Evolutionary conservation across 495 filamentous ascomycete species (phyloP), one percentile per base, ranked within the genome.

Genomic region (Hypoxylon lienhwacheense): DNA sequence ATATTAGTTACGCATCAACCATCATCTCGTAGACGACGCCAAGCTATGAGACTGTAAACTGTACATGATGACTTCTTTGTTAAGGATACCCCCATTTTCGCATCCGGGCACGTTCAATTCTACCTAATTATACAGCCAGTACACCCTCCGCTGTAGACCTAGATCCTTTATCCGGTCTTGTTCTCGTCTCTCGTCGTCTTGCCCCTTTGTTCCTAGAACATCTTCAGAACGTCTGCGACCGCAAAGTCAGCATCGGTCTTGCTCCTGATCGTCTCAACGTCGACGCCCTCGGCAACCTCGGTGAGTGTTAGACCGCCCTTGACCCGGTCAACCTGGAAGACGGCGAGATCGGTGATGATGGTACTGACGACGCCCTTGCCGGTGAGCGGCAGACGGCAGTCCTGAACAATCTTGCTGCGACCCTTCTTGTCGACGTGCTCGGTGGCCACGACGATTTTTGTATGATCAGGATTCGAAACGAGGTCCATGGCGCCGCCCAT

Each of bases 401-500:
- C 67, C 61, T 82, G 75, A 17, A 83, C 75, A 43, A 84, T 75
- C 73, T 84, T 84, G 48, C 77, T 76, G 19, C 73, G 63, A 6
- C 81, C 81, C 44, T 80, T 79, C 72, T 83, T 83, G 55, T 80
- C 80, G 8, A 81, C 77, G 58, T 84, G 81, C 63, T 84, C 81
- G 29, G 81, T 84, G 5, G 80, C 75, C 0, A 84, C 79, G 5
- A 84, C 80, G 47, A 84, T 79, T 68, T 82, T 83, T 34, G 81
- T 84, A 41, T 65, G 70, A 44, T 81, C 74, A 20, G 81, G 81
- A 61, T 83, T 82, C 15, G 73, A 78, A 11, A 83, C 80, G 22
- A 84, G 70, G 61, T 84, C 81, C 81, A 84, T 84, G 10, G 81
- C 81, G 7, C 81, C 81, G 33, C 81, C 81, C 74, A 84, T 83